Evolutionary conservation across 2,329 filamentous ascomycete genomes (phyloP).

Genomic region (Xylariaceae sp.): DNA sequence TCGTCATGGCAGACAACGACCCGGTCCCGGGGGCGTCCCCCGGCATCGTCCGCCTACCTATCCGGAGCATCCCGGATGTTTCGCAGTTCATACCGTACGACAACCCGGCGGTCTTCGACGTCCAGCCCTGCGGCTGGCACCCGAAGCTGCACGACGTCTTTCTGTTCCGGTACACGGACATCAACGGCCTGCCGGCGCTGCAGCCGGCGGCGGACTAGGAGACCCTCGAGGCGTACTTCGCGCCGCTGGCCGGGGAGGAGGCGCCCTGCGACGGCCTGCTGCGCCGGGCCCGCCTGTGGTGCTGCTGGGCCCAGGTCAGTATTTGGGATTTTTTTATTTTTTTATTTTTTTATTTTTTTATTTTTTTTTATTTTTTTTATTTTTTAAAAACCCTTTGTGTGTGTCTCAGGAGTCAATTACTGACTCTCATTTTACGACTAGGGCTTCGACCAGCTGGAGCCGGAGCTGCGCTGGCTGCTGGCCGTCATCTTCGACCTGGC

Average conservation of each 20-base stretch:
- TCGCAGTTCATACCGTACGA: slow-evolving; percentile 22
- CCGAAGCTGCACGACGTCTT: slow-evolving; percentile 12
- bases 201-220: slow-evolving; percentile 12
- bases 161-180: slow-evolving; percentile 25
- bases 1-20: slow-evolving; percentile 16
- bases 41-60: slow-evolving; percentile 14
- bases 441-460: slow-evolving; percentile 22
- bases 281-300: slow-evolving; percentile 20
- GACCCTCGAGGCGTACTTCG: slow-evolving; percentile 15
- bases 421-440: too few species aligned
- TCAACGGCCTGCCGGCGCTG: slow-evolving; percentile 19
- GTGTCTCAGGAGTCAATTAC: too few species aligned
- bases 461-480: slow-evolving; percentile 25
- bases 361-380: too few species aligned
- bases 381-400: too few species aligned
- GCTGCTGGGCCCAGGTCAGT: slow-evolving; percentile 27
- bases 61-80: slow-evolving; percentile 1
- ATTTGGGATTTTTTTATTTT: too few species aligned
- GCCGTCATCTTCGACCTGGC: slow-evolving; percentile 26
- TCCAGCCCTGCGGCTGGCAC: slow-evolving; percentile 17
- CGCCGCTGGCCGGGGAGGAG: slow-evolving; percentile 4
- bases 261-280: slow-evolving; percentile 7
- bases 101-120: slow-evolving; percentile 16
- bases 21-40: background rate
- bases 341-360: too few species aligned